Evolutionary conservation across 345 rosid species (phyloP), one percentile per base, ranked within the genome.

Genomic region (Bruguiera gymnorhiza): DNA sequence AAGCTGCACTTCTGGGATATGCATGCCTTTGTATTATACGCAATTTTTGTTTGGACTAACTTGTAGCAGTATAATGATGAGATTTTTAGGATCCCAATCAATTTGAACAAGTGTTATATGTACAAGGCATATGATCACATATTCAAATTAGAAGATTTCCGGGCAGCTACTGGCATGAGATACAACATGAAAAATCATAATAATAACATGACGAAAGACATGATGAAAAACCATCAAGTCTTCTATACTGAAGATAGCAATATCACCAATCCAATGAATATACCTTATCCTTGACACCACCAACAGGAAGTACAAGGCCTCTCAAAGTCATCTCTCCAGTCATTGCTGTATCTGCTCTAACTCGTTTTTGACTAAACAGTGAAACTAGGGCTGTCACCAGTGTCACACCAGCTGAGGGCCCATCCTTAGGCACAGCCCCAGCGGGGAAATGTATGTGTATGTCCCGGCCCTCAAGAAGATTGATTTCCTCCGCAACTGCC

Each of bases 331-430:
- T 95, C 81, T 95, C 99, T 54, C 99, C 99, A 0, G 99, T 95
- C 99, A 95, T 95, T 76, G 99, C 98, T 62, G 99, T 95, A 80
- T 92, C 97, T 72, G 97, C 93, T 84, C 99, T 86, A 32, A 86
- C 91, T 73, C 88, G 86, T 86, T 82, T 90, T 82, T 82, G 91
- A 77, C 93, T 83, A 65, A 95, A 88, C 54, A 95, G 74, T 19
- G 99, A 95, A 78, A 95, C 97, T 74, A 95, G 83, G 48, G 98
- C 96, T 1, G 99, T 92, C 59, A 95, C 99, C 56, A 95, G 82
- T 70, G 99, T 95, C 79, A 95, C 91, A 55, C 99, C 99, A 16
- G 99, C 99, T 65, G 99, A 95, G 27, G 99, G 99, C n/a, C 99
- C 99, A 57, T 95, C 99, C 79, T 95, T 95, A 2, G 97, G 99